Base-by-base conservation (phyloP, 2,329 filamentous ascomycete species). In the Chaetomium sp. region DNA sequence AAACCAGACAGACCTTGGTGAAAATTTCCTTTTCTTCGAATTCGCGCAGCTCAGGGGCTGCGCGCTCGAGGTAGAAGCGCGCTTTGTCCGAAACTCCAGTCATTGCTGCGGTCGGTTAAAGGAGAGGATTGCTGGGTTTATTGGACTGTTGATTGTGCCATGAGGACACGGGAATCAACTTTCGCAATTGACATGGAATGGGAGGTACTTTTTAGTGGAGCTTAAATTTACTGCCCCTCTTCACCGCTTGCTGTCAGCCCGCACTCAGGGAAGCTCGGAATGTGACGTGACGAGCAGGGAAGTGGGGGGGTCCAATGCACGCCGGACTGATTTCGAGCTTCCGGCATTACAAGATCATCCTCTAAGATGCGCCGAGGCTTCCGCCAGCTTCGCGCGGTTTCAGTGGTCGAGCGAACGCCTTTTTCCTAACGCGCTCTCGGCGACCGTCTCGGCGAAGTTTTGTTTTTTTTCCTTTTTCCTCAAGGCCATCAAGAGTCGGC, bases 1-100 rank as follows among this genome's bases (percentile, higher is more conserved):
- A n/a, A n/a, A 16, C 1, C 10, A 12, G 10, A 72, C 78, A 38
- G 77, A 91, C 91, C 80, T 90, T 88, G 67, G 85, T 87, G 79
- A 99, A 99, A 71, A 99, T 90, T 72, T 92, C 89, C 77, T 97
- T 97, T 70, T 91, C 87, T 78, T 96, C 91, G 77, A 92, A 96
- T 73, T 97, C 93, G 68, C 93, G 92, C 64, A 99, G 85, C 77
- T 98, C 93, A 19, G 93, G 92, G 51, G 97, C 91, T 2, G 91
- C 90, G 71, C 94, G 90, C 81, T 99, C 95, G 69, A 98, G 85
- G 78, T 91, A 97, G 79, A 94, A 98, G 65, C 94, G 91, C 63
- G 94, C 95, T 79, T 97, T 98, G 74, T 98, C 95, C 68, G 91
- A 90, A 65, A 95, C 89, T 50, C 87, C 90, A 1, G 93, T 86